These are phyloP conservation scores for Lichtheimia ramosa DNA, from an alignment of 371 early-diverging fungal genomes.

Conservation along the genomic window DNA sequence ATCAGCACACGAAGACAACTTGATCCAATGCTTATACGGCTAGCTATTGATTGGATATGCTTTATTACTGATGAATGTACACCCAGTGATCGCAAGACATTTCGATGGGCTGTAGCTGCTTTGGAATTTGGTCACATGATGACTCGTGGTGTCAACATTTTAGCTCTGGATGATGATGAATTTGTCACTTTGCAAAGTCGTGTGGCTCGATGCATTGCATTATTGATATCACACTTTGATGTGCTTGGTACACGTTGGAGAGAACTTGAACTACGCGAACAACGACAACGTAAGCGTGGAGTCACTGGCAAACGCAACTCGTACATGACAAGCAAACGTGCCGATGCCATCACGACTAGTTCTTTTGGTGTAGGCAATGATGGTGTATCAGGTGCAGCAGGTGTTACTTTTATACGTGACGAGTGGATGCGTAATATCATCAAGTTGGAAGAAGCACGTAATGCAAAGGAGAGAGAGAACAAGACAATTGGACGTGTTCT, in stretches of 20 bases:
- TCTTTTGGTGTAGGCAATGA: conserved; percentile 35
- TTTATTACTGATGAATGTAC: conserved; percentile 80
- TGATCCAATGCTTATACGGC: conserved; percentile 61
- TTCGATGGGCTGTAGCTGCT: conserved; percentile 87
- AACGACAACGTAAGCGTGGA: conserved; percentile 36
- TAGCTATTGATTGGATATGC: conserved; percentile 86
- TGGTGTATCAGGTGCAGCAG: conserved; percentile 16
- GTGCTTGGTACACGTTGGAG: conserved; percentile 63
- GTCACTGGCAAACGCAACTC: conserved; percentile 41
- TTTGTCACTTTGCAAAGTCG: conserved; percentile 71
- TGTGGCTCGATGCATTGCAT: conserved; percentile 77
- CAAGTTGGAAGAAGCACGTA: conserved; percentile 51
- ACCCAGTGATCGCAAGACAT: conserved; percentile 78
- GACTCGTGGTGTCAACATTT: conserved; percentile 59
- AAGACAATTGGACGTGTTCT: conserved; percentile 76
- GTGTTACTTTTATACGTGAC: conserved; percentile 50
- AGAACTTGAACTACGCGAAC: conserved; percentile 46
- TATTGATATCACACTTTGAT: conserved; percentile 83
- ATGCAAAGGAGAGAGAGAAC: conserved; percentile 52
- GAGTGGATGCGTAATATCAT: conserved; percentile 55
- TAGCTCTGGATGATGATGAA: conserved; percentile 29
- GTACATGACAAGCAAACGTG: conserved; percentile 31
- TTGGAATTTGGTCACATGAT: conserved; percentile 82
- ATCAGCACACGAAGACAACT: conserved; percentile 48
- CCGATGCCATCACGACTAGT: conserved; percentile 34